These are phyloP conservation scores for Penicillium taxi DNA, from an alignment of 495 filamentous ascomycete genomes.

Conservation along the genomic window DNA sequence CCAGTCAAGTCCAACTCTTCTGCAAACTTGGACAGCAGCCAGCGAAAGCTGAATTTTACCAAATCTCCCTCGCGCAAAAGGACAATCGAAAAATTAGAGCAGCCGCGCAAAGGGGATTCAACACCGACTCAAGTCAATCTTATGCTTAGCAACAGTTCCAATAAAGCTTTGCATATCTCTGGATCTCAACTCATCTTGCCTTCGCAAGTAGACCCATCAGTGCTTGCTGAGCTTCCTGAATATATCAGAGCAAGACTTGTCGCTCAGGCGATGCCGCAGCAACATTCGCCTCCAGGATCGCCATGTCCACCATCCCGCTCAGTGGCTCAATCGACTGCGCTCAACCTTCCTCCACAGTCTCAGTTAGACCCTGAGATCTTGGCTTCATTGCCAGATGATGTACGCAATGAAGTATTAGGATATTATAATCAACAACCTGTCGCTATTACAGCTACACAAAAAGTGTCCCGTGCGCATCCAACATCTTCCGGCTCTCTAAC, in stretches of 20 bases:
- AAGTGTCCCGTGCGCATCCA: constrained; percentile 42
- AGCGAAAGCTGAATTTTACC: constrained; percentile 48
- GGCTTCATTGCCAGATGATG: constrained; percentile 69
- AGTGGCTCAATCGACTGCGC: constrained; percentile 2
- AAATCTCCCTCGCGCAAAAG: constrained; percentile 30
- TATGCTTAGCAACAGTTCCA: constrained; percentile 44
- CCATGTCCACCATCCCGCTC: constrained; percentile 21
- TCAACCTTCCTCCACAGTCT: constrained; percentile 42
- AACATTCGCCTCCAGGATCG: constrained; percentile 17
- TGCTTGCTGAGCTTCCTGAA: constrained; percentile 69
- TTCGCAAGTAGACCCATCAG: constrained; percentile 64
- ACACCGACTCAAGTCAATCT: constrained; percentile 32
- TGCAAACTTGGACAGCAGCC: constrained; percentile 49
- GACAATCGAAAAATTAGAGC: constrained; percentile 28
- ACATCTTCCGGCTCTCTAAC: constrained; percentile 24
- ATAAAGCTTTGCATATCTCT: constrained; percentile 60
- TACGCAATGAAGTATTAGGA: constrained; percentile 69
- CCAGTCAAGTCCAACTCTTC: constrained; percentile 49
- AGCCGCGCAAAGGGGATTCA: constrained; percentile 54
- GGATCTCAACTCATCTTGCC: constrained; percentile 89
- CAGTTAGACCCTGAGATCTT: constrained; percentile 69
- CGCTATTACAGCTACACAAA: constrained; percentile 6
- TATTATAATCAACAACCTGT: constrained; percentile 44
- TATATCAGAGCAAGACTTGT: constrained; percentile 71
- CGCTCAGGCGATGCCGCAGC: constrained; percentile 34